Base-by-base conservation (phyloP, 148 eudicot genomes). In the Chenopodium suecicum region DNA sequence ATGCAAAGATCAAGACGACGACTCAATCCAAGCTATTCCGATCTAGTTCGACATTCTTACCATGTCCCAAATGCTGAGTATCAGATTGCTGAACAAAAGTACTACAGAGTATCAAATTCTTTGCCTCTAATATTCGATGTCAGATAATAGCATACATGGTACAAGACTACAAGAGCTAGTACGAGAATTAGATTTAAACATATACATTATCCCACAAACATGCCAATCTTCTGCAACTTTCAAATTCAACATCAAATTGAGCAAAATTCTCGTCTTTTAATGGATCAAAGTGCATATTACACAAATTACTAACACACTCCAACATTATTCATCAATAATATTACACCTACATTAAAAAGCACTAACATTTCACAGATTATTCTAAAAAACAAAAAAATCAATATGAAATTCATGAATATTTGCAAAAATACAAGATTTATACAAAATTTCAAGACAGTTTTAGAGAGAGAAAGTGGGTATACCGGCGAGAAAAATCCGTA, bases 401-500 rank as follows among this genome's bases (percentile, higher is more conserved):
- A 41, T 6, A 41, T 41, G 44, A 41, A 41, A 41, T 5, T 41
- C 44, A 41, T 41, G 5, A 0, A 41, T 41, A 34, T 34, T 34
- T 34, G 44, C 44, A 41, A 41, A 34, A 6, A 41, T 41, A 41
- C 44, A 41, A 41, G 7, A 41, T 41, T 5, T 6, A 41, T 3
- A 10, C 9, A 31, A 23, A 50, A 76, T 56, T 56, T 4, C 25
- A 76, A 5, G 20, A 76, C 0, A 14, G 50, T 8, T 47, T 50
- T 10, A 23, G 75, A 80, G 69, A 76, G 72, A 69, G 70, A 77
- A 60, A 19, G 25, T 16, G 4, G 12, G 13, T 14, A 34, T 88
- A 91, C 95, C 95, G 94, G 82, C 94, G 92, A 74, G 86, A 73
- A 86, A 94, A 94, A 88, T 92, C 79, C 64, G 79, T 90, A 82